phyloP scores from a whole-genome alignment of 495 filamentous ascomycete genomes.

The Ramalina intermedia region DNA sequence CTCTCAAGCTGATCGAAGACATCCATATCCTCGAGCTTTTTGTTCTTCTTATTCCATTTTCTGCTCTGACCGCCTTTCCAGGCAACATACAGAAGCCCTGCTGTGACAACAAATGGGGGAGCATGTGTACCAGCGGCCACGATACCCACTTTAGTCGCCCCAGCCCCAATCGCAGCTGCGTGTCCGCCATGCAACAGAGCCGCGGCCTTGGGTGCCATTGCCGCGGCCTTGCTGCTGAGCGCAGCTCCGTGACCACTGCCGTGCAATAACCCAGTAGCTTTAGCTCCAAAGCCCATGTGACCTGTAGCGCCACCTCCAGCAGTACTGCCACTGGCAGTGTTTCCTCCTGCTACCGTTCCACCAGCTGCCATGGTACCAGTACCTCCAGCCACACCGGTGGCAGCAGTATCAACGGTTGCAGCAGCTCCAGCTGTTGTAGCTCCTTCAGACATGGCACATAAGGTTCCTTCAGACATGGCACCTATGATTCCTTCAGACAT shows the following conservation, averaged over 20 bases:
- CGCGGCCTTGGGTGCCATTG: not conserved
- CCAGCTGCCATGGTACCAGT: not conserved
- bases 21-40: not conserved
- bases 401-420: not conserved
- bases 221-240: not conserved
- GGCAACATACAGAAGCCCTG: constrained; percentile 1
- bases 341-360: not conserved
- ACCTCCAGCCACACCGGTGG: not conserved
- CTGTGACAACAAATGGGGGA: not conserved
- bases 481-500: not conserved
- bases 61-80: not conserved
- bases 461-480: not conserved
- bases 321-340: not conserved
- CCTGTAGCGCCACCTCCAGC: not conserved
- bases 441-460: not conserved
- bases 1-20: not conserved
- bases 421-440: not conserved
- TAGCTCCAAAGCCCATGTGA: not conserved
- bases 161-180: not conserved
- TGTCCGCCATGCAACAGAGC: not conserved
- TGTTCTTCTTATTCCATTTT: not conserved
- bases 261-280: not conserved
- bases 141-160: not conserved
- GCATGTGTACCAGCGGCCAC: constrained; percentile 2
- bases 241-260: not conserved